Base-by-base conservation (phyloP, 2,329 filamentous ascomycete species). In the Ceratocystis alfenasii region DNA sequence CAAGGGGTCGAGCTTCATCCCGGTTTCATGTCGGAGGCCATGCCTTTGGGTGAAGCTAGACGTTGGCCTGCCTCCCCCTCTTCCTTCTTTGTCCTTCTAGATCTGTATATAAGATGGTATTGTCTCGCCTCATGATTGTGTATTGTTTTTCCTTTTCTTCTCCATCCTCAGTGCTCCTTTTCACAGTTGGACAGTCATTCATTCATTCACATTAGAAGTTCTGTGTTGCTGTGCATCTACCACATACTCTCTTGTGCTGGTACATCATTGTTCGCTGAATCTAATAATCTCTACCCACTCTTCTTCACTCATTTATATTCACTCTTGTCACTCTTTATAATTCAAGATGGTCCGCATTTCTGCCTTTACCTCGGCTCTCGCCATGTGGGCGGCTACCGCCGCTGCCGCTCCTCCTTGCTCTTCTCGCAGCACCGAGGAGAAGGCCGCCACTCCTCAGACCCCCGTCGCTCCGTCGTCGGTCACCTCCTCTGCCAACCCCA, bases 191-290 rank as follows among this genome's bases (percentile, higher is more conserved):
- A 59, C 28, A 59, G 53, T 33, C 53, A 59, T 59, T 59, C 53
- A 33, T 57, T 53, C 48, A 22, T 55, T 36, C 53, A 59, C 53
- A 59, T 25, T 33, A 59, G 15, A 59, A 33, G 33, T 17, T 6
- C 33, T 25, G 48, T 53, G 48, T 59, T 59, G 53, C 53, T 59
- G 53, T 59, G 53, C 53, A 59, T 59, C 28, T 59, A 59, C 53
- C 53, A 59, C 53, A 15, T 59, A 10, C 25, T 59, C 53, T 59
- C 7, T 59, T 59, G 53, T 59, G 28, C 53, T 59, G 53, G 53
- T 59, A 59, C 53, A 59, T 59, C 53, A 59, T 59, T 59, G 53
- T 59, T 59, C 53, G 25, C 53, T 36, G 15, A 7, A n/a, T 59
- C 53, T 33, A 59, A 59, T 33, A 59, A 15, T 12, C 20, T 12